These are phyloP conservation scores for Periconia sp. DNA, from an alignment of 2,329 filamentous ascomycete genomes.

Conservation along the genomic window DNA sequence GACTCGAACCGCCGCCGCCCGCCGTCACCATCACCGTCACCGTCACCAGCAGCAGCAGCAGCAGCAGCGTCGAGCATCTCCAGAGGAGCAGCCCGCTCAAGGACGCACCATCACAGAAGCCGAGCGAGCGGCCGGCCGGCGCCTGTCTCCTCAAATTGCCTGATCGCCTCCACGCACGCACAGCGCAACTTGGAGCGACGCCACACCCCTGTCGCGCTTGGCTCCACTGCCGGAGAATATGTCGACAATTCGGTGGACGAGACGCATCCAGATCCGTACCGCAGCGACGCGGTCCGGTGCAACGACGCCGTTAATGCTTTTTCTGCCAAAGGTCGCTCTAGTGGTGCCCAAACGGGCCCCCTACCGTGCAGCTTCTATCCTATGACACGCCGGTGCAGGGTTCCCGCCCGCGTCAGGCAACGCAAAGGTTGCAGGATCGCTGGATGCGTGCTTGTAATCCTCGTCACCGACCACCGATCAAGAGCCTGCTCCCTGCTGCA, in stretches of 20 bases:
- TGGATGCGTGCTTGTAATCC: constrained; percentile 6
- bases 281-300: constrained; percentile 9
- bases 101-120: too few relatives aligned
- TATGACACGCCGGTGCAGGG: constrained; percentile 5
- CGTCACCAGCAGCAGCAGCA: too few relatives aligned
- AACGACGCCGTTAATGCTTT: constrained; percentile 7
- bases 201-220: constrained; percentile 25
- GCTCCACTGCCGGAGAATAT: constrained; percentile 27
- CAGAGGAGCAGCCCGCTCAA: too few relatives aligned
- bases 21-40: too few relatives aligned
- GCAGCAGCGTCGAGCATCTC: too few relatives aligned
- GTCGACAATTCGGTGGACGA: constrained; percentile 16
- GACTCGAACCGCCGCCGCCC: too few relatives aligned
- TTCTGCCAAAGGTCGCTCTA: constrained; percentile 2
- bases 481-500: too few relatives aligned
- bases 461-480: not conserved
- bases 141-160: constrained; percentile 9
- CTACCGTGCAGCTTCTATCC: constrained; percentile 3
- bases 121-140: not conserved
- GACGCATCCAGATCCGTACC: constrained; percentile 18
- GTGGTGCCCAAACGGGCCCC: not conserved
- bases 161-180: constrained; percentile 12
- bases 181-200: constrained; percentile 12
- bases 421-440: constrained; percentile 1
- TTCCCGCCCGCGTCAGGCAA: constrained; percentile 1